These are phyloP conservation scores for Globisporangium emineosum DNA, from an alignment of 352 stramenopile species.

Conservation along the genomic window DNA sequence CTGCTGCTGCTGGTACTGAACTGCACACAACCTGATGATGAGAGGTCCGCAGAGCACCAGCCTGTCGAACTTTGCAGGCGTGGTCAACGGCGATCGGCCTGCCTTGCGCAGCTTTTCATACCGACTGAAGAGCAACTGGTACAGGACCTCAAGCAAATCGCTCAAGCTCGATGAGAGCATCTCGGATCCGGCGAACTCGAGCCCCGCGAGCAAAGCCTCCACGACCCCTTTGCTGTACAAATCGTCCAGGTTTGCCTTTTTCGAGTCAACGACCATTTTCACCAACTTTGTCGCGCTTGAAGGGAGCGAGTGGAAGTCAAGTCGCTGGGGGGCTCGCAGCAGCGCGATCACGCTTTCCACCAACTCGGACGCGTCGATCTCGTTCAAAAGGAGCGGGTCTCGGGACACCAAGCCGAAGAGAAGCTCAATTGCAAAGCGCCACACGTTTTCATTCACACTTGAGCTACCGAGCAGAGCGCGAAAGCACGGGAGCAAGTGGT, in stretches of 20 bases:
- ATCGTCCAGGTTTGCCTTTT: slow-evolving; percentile 12
- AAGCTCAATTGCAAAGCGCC: slow-evolving; percentile 47
- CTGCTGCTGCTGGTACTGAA: slow-evolving; percentile 5
- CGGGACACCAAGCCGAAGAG: slow-evolving; percentile 41
- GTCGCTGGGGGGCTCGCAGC: slow-evolving; percentile 26
- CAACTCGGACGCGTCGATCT: slow-evolving; percentile 21
- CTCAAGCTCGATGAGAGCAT: slow-evolving; percentile 15
- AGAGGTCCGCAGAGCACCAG: slow-evolving; percentile 27
- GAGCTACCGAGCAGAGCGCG: slow-evolving; percentile 20
- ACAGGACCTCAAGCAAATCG: slow-evolving; percentile 33
- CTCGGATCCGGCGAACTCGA: slow-evolving; percentile 25
- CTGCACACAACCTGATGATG: slow-evolving; percentile 36
- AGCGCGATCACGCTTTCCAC: slow-evolving; percentile 27
- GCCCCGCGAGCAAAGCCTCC: slow-evolving; percentile 19
- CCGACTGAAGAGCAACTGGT: slow-evolving; percentile 34
- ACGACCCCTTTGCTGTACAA: slow-evolving; percentile 36
- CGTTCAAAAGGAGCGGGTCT: slow-evolving; percentile 28
- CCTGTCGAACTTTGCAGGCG: slow-evolving; percentile 27
- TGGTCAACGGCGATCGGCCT: not conserved
- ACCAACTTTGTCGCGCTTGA: slow-evolving; percentile 34
- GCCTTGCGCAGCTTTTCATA: slow-evolving; percentile 26
- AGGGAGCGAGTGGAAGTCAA: slow-evolving; percentile 25
- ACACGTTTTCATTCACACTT: slow-evolving; percentile 39
- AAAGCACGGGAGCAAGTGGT: slow-evolving; percentile 44
- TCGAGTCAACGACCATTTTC: slow-evolving; percentile 30